Evolutionary conservation across 2,329 filamentous ascomycete species (phyloP), one percentile per base, ranked within the genome.

Genomic region (Paecilomyces dactylethromorphus): DNA sequence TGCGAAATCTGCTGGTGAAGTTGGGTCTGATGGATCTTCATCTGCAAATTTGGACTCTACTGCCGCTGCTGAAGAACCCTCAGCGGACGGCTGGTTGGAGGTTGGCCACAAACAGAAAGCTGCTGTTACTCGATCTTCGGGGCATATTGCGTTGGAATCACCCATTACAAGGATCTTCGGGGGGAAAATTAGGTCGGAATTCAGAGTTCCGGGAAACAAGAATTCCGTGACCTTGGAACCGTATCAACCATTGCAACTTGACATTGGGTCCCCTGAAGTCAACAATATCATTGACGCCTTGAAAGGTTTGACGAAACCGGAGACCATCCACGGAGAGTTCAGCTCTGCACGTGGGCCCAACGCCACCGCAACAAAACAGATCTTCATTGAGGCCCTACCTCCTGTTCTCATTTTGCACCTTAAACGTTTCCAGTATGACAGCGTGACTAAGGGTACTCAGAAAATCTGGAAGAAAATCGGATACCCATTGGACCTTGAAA

Each of bases 391-490:
- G 68, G 90, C 87, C 1, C 80, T 97, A 15, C 94, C 94, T 0
- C 91, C 92, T 0, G 90, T 97, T 3, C 83, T 99, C 12, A 96
- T 97, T 57, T 83, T 99, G 8, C 94, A 99, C 70, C 82, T 99
- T 50, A 99, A 99, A 78, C 91, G 94, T 52, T 99, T 99, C 81
- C 91, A 97, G 68, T 97, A 96, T 68, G 92, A 97, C 68, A 90
- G 87, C 61, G 85, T 88, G 59, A 90, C 88, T 6, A 80, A 79
- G 52, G 92, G 92, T 24, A 96, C 92, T 0, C 89, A 96, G 69
- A 99, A 99, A 81, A 96, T 97, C 63, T 97, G 93, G 91, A 99
- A 97, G 80, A 96, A 93, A 78, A 83, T 99, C 59, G 93, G 92
- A 21, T 99, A 99, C 69, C 94, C 94, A 0, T 80, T 99, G 29